Evolutionary conservation across 257 asterid species (phyloP).

Genomic region (Paulownia fortunei): DNA sequence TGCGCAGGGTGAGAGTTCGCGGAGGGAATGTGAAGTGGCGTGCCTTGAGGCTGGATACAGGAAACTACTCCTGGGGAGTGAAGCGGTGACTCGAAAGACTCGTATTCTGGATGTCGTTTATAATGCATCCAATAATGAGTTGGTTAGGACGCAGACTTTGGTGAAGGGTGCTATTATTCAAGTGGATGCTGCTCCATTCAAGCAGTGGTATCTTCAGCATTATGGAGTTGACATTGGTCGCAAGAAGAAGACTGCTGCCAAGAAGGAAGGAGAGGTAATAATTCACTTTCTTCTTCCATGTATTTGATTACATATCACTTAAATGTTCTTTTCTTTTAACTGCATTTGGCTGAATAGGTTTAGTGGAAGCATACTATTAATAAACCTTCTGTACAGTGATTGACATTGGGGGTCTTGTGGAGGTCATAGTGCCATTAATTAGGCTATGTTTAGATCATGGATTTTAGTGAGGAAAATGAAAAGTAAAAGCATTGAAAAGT

Average conservation of each 20-base stretch:
- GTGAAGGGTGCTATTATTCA: conserved; percentile 56
- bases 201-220: conserved; percentile 63
- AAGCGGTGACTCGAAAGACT: conserved; percentile 49
- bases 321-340: too few relatives aligned
- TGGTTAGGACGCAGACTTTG: conserved; percentile 53
- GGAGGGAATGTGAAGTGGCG: conserved; percentile 67
- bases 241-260: conserved; percentile 55
- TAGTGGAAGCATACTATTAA: too few relatives aligned
- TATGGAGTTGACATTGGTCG: conserved; percentile 60
- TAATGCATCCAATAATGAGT: conserved; percentile 52
- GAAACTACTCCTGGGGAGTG: conserved; percentile 66
- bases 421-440: too few relatives aligned
- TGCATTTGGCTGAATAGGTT: too few relatives aligned
- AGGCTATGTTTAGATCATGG: background rate
- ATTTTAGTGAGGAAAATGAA: background rate
- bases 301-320: too few relatives aligned
- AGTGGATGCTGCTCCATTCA: conserved; percentile 59
- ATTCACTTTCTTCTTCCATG: background rate
- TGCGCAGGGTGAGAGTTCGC: conserved; percentile 50
- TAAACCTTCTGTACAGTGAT: too few relatives aligned
- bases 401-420: background rate
- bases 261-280: conserved; percentile 53
- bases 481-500: background rate
- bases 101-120: conserved; percentile 51
- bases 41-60: conserved; percentile 60